Conservation (phyloP, 2,329 filamentous ascomycete species). For the Grosmannia penicillata region DNA sequence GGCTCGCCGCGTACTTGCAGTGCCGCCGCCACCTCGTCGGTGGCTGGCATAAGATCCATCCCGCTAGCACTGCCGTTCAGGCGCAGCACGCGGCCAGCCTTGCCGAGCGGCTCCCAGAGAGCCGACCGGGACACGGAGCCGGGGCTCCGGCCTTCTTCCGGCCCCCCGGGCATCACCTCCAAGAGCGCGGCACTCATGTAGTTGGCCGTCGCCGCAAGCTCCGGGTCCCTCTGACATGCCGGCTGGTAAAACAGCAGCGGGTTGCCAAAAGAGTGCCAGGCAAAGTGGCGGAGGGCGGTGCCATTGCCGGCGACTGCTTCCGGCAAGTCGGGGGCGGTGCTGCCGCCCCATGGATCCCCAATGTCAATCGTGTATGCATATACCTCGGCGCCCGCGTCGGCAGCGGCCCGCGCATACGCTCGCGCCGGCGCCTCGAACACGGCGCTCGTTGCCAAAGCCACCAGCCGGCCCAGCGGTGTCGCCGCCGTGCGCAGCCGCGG, state of each 20-base stretch:
- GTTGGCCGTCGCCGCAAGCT: conserved; percentile 3
- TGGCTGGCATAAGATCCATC: background rate
- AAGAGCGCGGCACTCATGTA: background rate
- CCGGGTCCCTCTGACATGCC: conserved; percentile 1
- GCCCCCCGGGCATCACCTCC: background rate
- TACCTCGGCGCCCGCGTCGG: background rate
- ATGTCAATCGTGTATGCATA: conserved; percentile 4
- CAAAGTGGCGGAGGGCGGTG: conserved; percentile 1
- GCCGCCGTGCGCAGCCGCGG: background rate
- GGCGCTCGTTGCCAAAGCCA: background rate
- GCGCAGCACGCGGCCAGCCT: background rate
- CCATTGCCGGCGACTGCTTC: background rate
- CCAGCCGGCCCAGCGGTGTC: conserved; percentile 1
- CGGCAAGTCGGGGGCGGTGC: too few species aligned
- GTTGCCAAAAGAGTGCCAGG: conserved; percentile 7
- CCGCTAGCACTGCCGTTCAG: conserved; percentile 2
- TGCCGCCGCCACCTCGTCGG: background rate
- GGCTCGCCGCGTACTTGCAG: background rate
- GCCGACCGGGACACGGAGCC: too few species aligned
- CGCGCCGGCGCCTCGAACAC: background rate
- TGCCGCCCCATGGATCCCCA: conserved; percentile 3
- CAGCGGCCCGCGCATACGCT: background rate
- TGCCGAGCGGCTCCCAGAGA: conserved; percentile 1
- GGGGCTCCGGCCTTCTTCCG: too few species aligned
- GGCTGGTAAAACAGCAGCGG: conserved; percentile 5